Evolutionary conservation across 2,329 filamentous ascomycete species (phyloP).

Genomic region (Aspergillus puulaauensis): DNA sequence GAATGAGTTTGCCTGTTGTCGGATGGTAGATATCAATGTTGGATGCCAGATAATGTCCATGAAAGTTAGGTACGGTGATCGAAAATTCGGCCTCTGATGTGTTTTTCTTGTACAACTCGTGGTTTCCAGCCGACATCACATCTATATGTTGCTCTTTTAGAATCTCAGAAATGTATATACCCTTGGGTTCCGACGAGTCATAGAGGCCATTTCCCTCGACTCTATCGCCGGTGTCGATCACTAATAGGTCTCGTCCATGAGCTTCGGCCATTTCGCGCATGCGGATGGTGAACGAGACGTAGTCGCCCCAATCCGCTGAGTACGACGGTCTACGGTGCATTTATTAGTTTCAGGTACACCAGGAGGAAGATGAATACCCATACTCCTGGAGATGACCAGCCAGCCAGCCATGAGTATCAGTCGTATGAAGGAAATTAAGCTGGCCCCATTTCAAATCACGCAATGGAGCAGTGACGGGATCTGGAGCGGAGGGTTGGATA

Average conservation of each 20-base stretch:
- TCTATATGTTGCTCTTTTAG: constrained; percentile 81
- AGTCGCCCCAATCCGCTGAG: constrained; percentile 96
- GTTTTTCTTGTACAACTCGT: constrained; percentile 84
- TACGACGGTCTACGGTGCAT: constrained; percentile 69
- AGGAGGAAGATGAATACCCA: constrained; percentile 23
- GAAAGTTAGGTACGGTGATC: constrained; percentile 79
- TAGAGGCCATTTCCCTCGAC: constrained; percentile 95
- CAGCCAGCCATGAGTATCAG: constrained; percentile 94
- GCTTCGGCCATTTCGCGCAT: constrained; percentile 77
- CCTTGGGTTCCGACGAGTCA: constrained; percentile 84
- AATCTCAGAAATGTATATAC: constrained; percentile 84
- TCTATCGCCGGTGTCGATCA: constrained; percentile 93
- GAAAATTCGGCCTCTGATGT: constrained; percentile 77
- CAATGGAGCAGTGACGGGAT: constrained; percentile 76
- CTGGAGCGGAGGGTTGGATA: constrained; percentile 77
- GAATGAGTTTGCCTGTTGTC: constrained; percentile 66
- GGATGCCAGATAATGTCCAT: constrained; percentile 78
- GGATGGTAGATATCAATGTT: constrained; percentile 87
- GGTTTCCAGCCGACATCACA: constrained; percentile 83
- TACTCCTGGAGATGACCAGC: constrained; percentile 90
- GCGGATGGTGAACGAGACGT: constrained; percentile 85
- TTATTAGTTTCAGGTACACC: constrained; percentile 6
- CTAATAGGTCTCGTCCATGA: constrained; percentile 76
- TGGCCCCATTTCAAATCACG: constrained; percentile 87
- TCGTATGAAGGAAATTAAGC: constrained; percentile 95